phyloP scores from a whole-genome alignment of 1,284 basidiomycete genomes.

The Trichosporon inkin region DNA sequence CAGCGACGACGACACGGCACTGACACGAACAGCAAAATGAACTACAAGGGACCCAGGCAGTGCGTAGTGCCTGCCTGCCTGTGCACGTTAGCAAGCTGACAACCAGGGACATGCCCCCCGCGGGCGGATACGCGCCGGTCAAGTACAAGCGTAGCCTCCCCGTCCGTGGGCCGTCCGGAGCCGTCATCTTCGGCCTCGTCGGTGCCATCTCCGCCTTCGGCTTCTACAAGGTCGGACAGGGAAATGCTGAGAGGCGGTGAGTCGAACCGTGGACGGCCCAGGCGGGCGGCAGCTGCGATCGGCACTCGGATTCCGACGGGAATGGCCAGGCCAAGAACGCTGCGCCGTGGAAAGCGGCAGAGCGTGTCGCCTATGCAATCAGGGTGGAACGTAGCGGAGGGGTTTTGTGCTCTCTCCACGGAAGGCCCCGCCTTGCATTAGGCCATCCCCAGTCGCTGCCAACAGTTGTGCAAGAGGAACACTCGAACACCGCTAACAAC shows the following conservation, averaged over 20 bases:
- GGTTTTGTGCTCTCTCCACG: too few species aligned
- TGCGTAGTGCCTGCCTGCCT: background rate
- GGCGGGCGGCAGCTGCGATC: background rate
- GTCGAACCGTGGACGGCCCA: constrained; percentile 40
- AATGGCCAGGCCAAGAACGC: too few species aligned
- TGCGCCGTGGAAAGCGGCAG: too few species aligned
- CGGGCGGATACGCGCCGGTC: constrained; percentile 86
- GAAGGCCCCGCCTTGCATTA: too few species aligned
- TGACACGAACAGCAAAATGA: constrained; percentile 2
- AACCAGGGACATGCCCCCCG: constrained; percentile 89
- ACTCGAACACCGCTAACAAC: too few species aligned
- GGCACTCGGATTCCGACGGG: background rate
- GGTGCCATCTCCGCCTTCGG: constrained; percentile 83
- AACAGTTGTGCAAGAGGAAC: too few species aligned
- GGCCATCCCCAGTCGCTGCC: too few species aligned
- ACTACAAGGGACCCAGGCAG: constrained; percentile 8
- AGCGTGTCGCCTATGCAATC: background rate
- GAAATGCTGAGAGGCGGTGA: constrained; percentile 88
- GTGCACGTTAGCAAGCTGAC: background rate
- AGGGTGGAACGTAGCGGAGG: too few species aligned
- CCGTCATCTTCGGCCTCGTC: constrained; percentile 78
- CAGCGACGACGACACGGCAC: background rate
- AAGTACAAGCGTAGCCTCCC: constrained; percentile 97
- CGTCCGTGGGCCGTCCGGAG: constrained; percentile 81
- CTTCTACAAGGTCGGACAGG: constrained; percentile 85